Percentiles rank a stretch among this genome's conserved stretches.
Evolutionary conservation across 1,284 basidiomycete genomes (phyloP).

Genomic region (Tilletia walkeri): DNA sequence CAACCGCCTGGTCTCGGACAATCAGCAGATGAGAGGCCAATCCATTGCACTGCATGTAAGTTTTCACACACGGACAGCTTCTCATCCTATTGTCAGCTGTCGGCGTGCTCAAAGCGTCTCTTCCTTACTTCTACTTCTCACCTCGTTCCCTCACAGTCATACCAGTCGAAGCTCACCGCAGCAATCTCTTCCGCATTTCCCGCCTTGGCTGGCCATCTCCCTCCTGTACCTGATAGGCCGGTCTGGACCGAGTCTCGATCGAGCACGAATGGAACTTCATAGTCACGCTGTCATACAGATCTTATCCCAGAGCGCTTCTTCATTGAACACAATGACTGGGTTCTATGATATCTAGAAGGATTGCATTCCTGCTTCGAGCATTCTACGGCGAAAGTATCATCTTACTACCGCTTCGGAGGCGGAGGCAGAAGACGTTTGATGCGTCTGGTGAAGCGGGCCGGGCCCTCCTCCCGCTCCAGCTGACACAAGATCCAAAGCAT

Average conservation of each 20-base stretch:
- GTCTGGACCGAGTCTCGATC: conserved; percentile 10
- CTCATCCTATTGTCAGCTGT: neutral
- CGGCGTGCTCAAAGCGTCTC: neutral
- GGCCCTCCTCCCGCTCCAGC: neutral
- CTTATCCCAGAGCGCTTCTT: too few relatives aligned
- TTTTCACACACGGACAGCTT: neutral
- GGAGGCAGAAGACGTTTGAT: neutral
- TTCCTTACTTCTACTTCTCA: neutral
- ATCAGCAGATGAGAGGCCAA: conserved; percentile 52
- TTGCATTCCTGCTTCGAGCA: too few relatives aligned
- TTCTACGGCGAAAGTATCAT: too few relatives aligned
- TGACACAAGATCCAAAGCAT: too few relatives aligned
- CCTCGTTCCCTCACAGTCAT: neutral
- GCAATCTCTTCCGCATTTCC: neutral
- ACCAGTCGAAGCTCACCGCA: conserved; percentile 9
- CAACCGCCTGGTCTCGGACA: conserved; percentile 48
- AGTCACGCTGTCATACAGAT: too few relatives aligned
- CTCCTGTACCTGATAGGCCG: conserved; percentile 4
- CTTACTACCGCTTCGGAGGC: too few relatives aligned
- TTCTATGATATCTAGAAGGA: too few relatives aligned
- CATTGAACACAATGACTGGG: too few relatives aligned
- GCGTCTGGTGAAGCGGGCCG: neutral
- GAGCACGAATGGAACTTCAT: neutral
- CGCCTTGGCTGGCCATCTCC: conserved; percentile 4
- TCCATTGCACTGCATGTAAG: conserved; percentile 30